A percentile compares a stretch with the other conserved stretches of the same genome.
These are phyloP conservation scores for Metarhizium brunneum DNA, from an alignment of 2,329 filamentous ascomycete species.

Conservation along the genomic window DNA sequence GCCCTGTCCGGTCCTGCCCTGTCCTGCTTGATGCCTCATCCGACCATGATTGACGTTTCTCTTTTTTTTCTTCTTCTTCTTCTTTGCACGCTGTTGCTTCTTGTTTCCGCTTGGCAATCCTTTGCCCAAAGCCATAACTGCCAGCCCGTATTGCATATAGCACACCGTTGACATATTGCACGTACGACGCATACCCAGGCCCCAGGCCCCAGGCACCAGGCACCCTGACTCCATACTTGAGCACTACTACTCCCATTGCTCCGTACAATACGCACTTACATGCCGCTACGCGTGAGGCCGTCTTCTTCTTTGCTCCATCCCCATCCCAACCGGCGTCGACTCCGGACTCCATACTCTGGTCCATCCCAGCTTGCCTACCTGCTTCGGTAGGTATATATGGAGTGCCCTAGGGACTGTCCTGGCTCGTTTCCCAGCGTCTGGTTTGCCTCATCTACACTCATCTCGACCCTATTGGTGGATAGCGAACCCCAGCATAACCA, in stretches of 20 bases:
- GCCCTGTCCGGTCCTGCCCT: conserved; percentile 1
- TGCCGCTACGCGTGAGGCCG: neutral
- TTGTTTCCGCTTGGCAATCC: conserved; percentile 4
- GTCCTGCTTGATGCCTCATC: conserved; percentile 10
- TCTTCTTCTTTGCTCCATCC: conserved; percentile 5
- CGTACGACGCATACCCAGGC: no score
- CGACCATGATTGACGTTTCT: conserved; percentile 7
- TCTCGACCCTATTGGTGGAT: conserved; percentile 23
- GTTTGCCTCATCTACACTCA: conserved; percentile 25
- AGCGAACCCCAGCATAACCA: conserved; percentile 21
- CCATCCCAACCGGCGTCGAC: conserved; percentile 6
- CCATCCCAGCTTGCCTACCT: conserved; percentile 12
- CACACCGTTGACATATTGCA: no score
- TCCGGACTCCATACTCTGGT: conserved; percentile 11
- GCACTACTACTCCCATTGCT: neutral
- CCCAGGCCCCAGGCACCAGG: no score
- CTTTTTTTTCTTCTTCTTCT: neutral
- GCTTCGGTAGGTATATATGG: neutral
- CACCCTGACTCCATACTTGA: neutral
- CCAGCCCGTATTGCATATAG: neutral
- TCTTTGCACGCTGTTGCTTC: neutral
- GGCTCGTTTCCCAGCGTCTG: conserved; percentile 20
- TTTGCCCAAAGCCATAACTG: neutral
- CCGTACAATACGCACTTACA: neutral
- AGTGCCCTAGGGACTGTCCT: conserved; percentile 14